Percentiles rank a stretch among this genome's conserved stretches.
Conservation (phyloP, 2,329 filamentous ascomycete species). For the Neurospora sp. region DNA sequence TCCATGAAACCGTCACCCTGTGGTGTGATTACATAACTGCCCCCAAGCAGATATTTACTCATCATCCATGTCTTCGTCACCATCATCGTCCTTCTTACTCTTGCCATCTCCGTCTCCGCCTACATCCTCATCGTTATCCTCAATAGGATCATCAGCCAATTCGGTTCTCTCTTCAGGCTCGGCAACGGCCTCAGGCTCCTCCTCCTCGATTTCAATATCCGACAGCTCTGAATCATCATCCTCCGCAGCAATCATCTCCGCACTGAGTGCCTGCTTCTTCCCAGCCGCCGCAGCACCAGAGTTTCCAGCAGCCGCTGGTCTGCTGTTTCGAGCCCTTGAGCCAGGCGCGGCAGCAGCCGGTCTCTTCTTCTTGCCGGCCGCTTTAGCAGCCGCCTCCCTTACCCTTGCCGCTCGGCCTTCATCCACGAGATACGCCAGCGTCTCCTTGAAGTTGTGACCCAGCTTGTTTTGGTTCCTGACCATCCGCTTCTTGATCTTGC, state of each 20-base stretch:
- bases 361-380: constrained; percentile 31
- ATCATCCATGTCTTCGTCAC: constrained; percentile 30
- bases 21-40: neutral
- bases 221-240: constrained; percentile 25
- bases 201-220: constrained; percentile 15
- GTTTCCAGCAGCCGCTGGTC: constrained; percentile 22
- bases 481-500: constrained; percentile 60
- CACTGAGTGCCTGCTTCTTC: constrained; percentile 30
- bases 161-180: neutral
- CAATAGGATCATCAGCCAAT: constrained; percentile 25
- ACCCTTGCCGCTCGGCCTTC: constrained; percentile 42
- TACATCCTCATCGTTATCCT: constrained; percentile 33
- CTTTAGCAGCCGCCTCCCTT: constrained; percentile 13
- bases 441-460: constrained; percentile 76
- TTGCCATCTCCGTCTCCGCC: constrained; percentile 47
- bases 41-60: neutral
- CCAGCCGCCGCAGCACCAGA: constrained; percentile 17
- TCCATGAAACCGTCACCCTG: neutral
- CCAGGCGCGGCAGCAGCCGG: constrained; percentile 22
- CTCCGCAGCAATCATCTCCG: constrained; percentile 36
- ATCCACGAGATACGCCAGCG: constrained; percentile 71
- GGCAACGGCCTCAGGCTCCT: neutral
- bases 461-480: constrained; percentile 71
- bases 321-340: constrained; percentile 12
- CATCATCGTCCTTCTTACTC: constrained; percentile 38